Conservation (phyloP, 768 basidiomycete genomes). For the Leccinum barrowsii region DNA sequence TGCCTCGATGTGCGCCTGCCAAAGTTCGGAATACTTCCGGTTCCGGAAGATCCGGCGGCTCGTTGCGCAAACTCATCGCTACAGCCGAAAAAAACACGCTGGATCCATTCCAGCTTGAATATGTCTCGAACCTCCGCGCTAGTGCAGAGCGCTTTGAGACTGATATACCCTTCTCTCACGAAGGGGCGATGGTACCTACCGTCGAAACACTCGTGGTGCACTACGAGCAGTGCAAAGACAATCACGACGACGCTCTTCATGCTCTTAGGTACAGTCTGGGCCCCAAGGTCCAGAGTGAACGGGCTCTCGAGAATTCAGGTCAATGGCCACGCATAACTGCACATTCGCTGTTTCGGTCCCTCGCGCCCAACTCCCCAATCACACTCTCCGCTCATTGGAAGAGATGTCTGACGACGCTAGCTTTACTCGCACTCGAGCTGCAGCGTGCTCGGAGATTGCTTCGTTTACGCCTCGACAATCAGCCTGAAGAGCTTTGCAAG, state of each 20-base stretch:
- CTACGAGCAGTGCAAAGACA: slow-evolving; percentile 4
- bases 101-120: slow-evolving; percentile 9
- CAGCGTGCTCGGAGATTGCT: slow-evolving; percentile 39
- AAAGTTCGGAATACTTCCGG: not conserved
- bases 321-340: slow-evolving; percentile 39
- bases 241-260: not conserved
- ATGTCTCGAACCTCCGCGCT: slow-evolving; percentile 12
- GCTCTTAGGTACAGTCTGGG: slow-evolving; percentile 8
- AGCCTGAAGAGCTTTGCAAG: slow-evolving; percentile 30
- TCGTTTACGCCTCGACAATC: slow-evolving; percentile 17
- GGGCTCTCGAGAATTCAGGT: slow-evolving; percentile 17
- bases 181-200: not conserved
- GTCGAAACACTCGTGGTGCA: slow-evolving; percentile 3
- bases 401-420: slow-evolving; percentile 26
- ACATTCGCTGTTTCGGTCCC: slow-evolving; percentile 27
- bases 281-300: slow-evolving; percentile 13
- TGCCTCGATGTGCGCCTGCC: not conserved
- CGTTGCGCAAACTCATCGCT: slow-evolving; percentile 3
- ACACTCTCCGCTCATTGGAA: slow-evolving; percentile 28
- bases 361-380: slow-evolving; percentile 25
- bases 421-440: slow-evolving; percentile 28
- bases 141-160: slow-evolving; percentile 15
- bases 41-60: not conserved
- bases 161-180: not conserved
- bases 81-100: not conserved